Evolutionary conservation across 1,284 basidiomycete species (phyloP), one percentile per base, ranked within the genome.

Genomic region (Ceratobasidium sp.): DNA sequence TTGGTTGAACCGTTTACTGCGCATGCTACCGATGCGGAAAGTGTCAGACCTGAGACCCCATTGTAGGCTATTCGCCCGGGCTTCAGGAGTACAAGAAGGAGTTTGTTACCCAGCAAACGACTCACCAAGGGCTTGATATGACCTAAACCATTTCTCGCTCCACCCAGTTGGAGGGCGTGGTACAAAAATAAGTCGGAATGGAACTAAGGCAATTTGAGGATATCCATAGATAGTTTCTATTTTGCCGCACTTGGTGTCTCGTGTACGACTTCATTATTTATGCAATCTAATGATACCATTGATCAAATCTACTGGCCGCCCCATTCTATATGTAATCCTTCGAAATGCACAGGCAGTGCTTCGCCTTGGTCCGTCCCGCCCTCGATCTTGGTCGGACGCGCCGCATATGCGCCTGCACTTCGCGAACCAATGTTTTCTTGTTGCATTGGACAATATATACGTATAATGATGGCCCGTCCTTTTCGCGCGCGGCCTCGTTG

Each of bases 121-220:
- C n/a, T n/a, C n/a, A n/a, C n/a, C n/a, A n/a, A n/a, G n/a, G n/a
- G n/a, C n/a, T n/a, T n/a, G n/a, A n/a, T n/a, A n/a, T n/a, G n/a
- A n/a, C n/a, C n/a, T n/a, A n/a, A n/a, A n/a, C n/a, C n/a, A n/a
- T n/a, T n/a, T n/a, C n/a, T n/a, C n/a, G n/a, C n/a, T 62, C 90
- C 92, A 59, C 92, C 92, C 3, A 89, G 88, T 75, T 97, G 95
- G 95, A 86, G 61, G 38, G 64, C 38, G 21, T 67, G 28, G 56
- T 21, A 54, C 23, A 1, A 49, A 67, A 53, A 42, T 1, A 28
- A 40, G 42, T 25, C 44, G 23, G 25, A 59, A 59, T 59, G 33
- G 40, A 38, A 38, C 16, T 56, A 54, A 25, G 7, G 25, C 30
- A 30, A 46, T 62, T 48, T 8, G 25, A 48, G 11, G 62, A 48